Percentiles rank a stretch among this genome's conserved stretches.
phyloP scores from a whole-genome alignment of 805 yeast species.

The Teunomyces gatunensis region DNA sequence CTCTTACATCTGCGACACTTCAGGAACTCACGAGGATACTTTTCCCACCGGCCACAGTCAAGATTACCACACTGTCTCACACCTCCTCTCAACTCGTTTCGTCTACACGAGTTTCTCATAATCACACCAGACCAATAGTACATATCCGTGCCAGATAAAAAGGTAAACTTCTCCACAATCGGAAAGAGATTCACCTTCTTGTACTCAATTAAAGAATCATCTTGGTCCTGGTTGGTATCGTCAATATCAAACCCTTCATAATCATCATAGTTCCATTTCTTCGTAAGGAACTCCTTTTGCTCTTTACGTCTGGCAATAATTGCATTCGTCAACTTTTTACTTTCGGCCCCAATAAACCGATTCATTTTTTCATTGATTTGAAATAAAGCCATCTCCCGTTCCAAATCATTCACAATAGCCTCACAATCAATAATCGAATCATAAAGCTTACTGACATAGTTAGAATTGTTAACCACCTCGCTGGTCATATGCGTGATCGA shows the following conservation, averaged over 20 bases:
- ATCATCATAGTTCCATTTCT: constrained; percentile 41
- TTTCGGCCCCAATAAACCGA: constrained; percentile 30
- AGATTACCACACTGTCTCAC: constrained; percentile 93
- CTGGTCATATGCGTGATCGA: background rate
- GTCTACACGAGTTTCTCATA: constrained; percentile 92
- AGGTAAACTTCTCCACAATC: constrained; percentile 86
- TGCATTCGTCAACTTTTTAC: constrained; percentile 27
- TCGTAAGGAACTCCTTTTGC: constrained; percentile 27
- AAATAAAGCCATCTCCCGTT: constrained; percentile 31
- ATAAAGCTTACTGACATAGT: constrained; percentile 25
- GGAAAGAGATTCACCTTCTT: constrained; percentile 74
- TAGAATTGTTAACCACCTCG: constrained; percentile 7
- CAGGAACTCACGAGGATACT: constrained; percentile 85
- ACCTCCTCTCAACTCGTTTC: constrained; percentile 84
- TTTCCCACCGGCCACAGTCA: constrained; percentile 94
- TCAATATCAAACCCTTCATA: constrained; percentile 42
- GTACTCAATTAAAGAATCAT: constrained; percentile 43
- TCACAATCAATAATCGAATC: constrained; percentile 36
- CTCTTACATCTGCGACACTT: constrained; percentile 93
- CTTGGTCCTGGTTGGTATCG: constrained; percentile 30
- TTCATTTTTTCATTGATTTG: constrained; percentile 33
- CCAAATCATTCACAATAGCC: constrained; percentile 29
- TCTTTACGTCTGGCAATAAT: constrained; percentile 34
- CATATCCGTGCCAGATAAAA: constrained; percentile 69
- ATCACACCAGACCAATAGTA: constrained; percentile 98